Conservation (phyloP, 495 filamentous ascomycete species). For the Diplogelasinospora grovesii region DNA sequence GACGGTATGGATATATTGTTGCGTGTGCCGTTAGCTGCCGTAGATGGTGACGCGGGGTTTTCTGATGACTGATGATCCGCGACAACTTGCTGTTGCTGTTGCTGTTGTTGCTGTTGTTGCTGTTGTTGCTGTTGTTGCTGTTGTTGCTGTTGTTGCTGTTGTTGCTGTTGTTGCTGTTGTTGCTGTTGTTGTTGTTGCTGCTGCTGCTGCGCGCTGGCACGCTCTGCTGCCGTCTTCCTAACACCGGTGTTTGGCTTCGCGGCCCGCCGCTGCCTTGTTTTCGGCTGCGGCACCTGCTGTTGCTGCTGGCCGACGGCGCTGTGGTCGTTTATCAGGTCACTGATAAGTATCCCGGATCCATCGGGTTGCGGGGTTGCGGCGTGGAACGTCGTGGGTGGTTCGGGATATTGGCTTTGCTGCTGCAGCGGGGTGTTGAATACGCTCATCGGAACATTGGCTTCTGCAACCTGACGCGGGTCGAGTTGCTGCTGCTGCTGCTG, state of each 20-base stretch:
- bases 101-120: conserved; percentile 12
- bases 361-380: conserved; percentile 20
- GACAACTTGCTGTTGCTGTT: conserved; percentile 3
- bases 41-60: conserved; percentile 18
- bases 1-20: conserved; percentile 20
- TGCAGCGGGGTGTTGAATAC: conserved; percentile 21
- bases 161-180: conserved; percentile 17
- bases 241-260: conserved; percentile 8
- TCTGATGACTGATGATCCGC: too few species aligned
- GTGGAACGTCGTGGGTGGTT: conserved; percentile 21
- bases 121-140: conserved; percentile 10
- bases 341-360: conserved; percentile 19
- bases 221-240: too few species aligned
- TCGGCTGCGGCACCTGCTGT: conserved; percentile 15
- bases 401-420: conserved; percentile 23
- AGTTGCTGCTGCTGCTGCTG: conserved; percentile 15
- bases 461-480: conserved; percentile 25
- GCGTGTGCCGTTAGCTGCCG: too few species aligned
- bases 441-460: conserved; percentile 25
- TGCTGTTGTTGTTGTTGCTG: conserved; percentile 16
- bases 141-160: conserved; percentile 11
- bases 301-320: conserved; percentile 9
- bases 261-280: conserved; percentile 7
- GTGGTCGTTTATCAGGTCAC: conserved; percentile 17
- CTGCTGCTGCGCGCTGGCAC: conserved; percentile 3